Base-by-base conservation (phyloP, 176 grass and related monocot species). In the Rhynchospora pubera region DNA sequence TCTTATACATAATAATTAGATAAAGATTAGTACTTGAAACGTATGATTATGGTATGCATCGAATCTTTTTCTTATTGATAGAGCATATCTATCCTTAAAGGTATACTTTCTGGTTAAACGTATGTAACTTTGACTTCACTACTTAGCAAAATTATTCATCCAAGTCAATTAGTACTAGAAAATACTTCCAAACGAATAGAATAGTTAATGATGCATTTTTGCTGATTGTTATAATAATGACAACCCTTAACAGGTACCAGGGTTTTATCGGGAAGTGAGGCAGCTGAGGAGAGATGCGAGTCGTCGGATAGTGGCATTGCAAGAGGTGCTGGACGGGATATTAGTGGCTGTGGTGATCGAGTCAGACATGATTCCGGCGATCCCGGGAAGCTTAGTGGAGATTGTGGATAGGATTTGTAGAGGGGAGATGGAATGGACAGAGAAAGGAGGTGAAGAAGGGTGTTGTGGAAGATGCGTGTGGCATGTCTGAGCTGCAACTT, bases 261-360 rank as follows among this genome's bases (percentile, higher is more conserved):
- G 94, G 18, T 79, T 86, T 87, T 92, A 97, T 84, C 79, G 87
- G 23, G 86, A 87, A 65, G 94, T 94, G 80, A 83, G 90, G 83
- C 87, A 92, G 65, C 80, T 89, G 83, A 83, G 94, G 65, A 85
- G 91, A 85, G 80, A 83, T 85, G 85, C 85, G 11, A 91, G 86
- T 85, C 91, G 88, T 73, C 89, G 91, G 79, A 93, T 92, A 22
- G 88, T 97, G 24, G 85, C 73, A 43, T 82, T 97, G 42, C 94
- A 97, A 79, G 91, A 97, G 91, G 84, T 97, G 32, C 66, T 97
- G 76, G 91, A 97, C 64, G 83, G 86, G 32, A 77, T 97, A 13
- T 63, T 91, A 53, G 71, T 59, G 7, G 75, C 56, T 11, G 55
- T 51, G 74, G 86, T 82, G 44, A 86, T 84, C 9, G 75, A 86